Conservation (phyloP, 257 asterid genomes). For the Solanum chaucha region DNA sequence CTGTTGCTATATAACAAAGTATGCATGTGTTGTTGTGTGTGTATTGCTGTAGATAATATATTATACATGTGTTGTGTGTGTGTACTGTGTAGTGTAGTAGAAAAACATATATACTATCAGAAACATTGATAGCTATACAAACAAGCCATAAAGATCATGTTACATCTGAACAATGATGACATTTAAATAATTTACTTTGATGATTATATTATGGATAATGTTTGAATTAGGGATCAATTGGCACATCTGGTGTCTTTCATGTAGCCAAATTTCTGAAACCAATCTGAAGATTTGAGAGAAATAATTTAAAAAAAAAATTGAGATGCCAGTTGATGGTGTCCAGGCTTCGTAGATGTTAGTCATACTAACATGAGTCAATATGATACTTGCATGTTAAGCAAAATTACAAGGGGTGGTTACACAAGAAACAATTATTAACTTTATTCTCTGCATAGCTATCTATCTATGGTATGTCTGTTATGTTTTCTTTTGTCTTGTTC, state of each 20-base stretch:
- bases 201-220: background rate
- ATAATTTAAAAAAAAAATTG: background rate
- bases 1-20: background rate
- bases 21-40: background rate
- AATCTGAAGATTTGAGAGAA: background rate
- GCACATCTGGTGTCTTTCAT: background rate
- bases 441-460: background rate
- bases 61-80: background rate
- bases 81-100: background rate
- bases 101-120: background rate
- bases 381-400: background rate
- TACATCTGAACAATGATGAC: background rate
- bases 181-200: background rate
- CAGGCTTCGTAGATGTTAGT: background rate
- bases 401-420: background rate
- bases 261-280: background rate
- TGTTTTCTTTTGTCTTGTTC: background rate
- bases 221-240: background rate
- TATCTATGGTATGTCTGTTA: background rate
- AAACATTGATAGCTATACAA: background rate
- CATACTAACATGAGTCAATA: background rate
- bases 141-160: background rate
- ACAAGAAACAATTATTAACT: background rate
- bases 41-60: background rate
- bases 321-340: background rate